Evolutionary conservation across 352 stramenopile genomes (phyloP).

Genomic region (Globisporangium radiosum): DNA sequence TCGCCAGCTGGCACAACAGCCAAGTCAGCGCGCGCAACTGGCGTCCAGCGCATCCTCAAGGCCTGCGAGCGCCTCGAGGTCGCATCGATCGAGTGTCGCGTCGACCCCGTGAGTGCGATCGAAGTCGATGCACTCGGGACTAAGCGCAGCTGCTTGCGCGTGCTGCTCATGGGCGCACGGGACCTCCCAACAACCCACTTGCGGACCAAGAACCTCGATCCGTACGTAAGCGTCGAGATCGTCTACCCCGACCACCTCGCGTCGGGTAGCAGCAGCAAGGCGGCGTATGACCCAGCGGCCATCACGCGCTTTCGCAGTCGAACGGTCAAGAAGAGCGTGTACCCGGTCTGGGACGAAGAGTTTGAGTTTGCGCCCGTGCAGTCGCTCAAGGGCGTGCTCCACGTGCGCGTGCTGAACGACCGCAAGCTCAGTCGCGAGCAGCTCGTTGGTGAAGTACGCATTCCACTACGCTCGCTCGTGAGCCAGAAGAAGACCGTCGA

Average conservation of each 20-base stretch:
- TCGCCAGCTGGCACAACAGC: conserved; percentile 6
- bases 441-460: conserved; percentile 56
- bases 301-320: conserved; percentile 39
- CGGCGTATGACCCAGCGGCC: background rate
- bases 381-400: conserved; percentile 59
- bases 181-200: conserved; percentile 59
- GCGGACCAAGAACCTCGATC: conserved; percentile 64
- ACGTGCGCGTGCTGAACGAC: conserved; percentile 65
- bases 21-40: conserved; percentile 13
- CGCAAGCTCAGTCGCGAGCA: conserved; percentile 59
- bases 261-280: background rate
- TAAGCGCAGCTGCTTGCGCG: conserved; percentile 45
- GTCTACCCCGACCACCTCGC: conserved; percentile 40
- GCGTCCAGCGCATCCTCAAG: conserved; percentile 43
- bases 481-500: conserved; percentile 59
- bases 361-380: conserved; percentile 59
- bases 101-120: conserved; percentile 49
- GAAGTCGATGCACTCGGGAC: conserved; percentile 50
- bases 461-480: conserved; percentile 48
- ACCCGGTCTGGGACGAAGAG: conserved; percentile 73
- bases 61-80: conserved; percentile 49
- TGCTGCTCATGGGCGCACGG: conserved; percentile 38
- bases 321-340: conserved; percentile 71
- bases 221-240: conserved; percentile 59
- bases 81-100: conserved; percentile 32